These are phyloP conservation scores for Catharanthus roseus DNA, from an alignment of 257 asterid species.

Conservation along the genomic window DNA sequence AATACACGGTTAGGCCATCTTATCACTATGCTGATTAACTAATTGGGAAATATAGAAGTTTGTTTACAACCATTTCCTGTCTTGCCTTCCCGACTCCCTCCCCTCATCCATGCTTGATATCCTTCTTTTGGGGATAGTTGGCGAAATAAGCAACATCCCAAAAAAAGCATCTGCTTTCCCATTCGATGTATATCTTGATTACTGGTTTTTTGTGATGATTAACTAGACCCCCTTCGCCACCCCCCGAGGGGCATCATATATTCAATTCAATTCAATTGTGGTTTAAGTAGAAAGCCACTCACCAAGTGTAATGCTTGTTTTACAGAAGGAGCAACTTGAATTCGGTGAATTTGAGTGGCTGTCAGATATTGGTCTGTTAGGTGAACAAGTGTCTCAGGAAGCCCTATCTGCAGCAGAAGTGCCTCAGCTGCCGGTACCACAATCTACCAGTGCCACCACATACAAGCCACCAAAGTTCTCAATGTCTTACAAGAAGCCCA, in stretches of 20 bases:
- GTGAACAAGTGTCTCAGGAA: conserved; percentile 44
- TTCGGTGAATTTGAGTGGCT: conserved; percentile 78
- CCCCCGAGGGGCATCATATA: no score
- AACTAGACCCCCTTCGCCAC: neutral
- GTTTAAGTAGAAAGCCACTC: neutral
- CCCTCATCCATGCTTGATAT: no score
- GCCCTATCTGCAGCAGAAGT: conserved; percentile 75
- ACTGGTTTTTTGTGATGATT: no score
- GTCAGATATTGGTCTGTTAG: conserved; percentile 53
- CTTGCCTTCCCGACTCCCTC: no score
- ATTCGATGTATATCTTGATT: no score
- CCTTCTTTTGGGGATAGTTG: no score
- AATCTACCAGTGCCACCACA: conserved; percentile 27
- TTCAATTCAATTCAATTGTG: neutral
- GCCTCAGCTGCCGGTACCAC: conserved; percentile 64
- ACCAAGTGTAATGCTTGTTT: neutral
- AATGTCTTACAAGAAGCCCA: conserved; percentile 63
- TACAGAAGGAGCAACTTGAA: conserved; percentile 83
- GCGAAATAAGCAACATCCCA: no score
- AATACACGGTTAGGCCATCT: no score
- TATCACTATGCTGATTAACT: no score
- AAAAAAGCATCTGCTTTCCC: no score
- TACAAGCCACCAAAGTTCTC: conserved; percentile 35
- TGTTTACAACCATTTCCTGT: no score
- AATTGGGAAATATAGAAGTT: no score